These are phyloP conservation scores for Microcos paniculata DNA, from an alignment of 345 rosid species.

Conservation along the genomic window DNA sequence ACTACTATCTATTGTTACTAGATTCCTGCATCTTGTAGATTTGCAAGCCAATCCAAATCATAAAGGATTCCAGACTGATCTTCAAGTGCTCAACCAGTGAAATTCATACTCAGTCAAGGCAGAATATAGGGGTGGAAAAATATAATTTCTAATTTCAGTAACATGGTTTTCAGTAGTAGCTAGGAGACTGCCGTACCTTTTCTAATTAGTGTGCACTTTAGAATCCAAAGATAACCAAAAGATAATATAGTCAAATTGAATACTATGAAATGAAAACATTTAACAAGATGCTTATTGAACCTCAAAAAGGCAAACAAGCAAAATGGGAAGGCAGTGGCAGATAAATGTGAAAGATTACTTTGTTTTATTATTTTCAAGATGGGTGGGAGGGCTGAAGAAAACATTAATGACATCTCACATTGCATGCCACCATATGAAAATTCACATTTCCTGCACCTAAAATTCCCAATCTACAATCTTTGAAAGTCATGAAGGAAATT, in stretches of 20 bases:
- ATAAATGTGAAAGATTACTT: neutral
- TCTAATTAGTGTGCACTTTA: neutral
- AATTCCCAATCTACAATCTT: constrained; percentile 10
- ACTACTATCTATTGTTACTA: neutral
- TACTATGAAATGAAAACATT: neutral
- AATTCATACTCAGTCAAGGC: neutral
- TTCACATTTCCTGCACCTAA: neutral
- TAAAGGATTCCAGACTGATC: neutral
- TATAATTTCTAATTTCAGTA: neutral
- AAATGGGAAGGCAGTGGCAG: neutral
- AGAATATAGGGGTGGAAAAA: neutral
- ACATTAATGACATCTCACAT: neutral
- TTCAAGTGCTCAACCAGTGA: neutral
- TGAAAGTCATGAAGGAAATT: constrained; percentile 13
- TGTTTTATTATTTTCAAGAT: neutral
- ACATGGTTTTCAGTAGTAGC: neutral
- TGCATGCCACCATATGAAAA: constrained; percentile 2
- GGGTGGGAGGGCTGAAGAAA: neutral
- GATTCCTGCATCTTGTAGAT: neutral
- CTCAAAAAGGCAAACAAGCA: neutral
- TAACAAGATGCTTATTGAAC: neutral
- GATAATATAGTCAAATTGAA: neutral
- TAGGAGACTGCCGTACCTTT: neutral
- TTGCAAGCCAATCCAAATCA: neutral
- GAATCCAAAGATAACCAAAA: neutral